Evolutionary conservation across 352 stramenopile genomes (phyloP).

Genomic region (Phytophthora ramorum): DNA sequence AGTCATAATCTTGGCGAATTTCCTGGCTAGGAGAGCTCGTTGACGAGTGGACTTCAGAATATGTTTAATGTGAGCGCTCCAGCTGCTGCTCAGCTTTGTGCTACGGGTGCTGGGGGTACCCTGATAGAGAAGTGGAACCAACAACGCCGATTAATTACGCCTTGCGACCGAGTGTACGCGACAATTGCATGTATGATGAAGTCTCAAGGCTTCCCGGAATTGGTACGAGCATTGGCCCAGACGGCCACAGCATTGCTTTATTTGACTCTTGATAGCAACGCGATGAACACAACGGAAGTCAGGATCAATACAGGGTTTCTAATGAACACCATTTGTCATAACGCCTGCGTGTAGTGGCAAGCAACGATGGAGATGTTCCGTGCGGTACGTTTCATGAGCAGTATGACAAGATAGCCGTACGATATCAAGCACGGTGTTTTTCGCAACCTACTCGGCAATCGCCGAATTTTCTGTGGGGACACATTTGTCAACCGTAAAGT

Average conservation of each 20-base stretch:
- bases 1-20: not conserved
- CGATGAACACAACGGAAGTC: not conserved
- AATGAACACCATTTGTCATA: too few species aligned
- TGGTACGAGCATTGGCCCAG: not conserved
- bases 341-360: too few species aligned
- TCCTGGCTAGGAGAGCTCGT: not conserved
- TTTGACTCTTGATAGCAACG: too few species aligned
- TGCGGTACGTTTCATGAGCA: not conserved
- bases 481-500: not conserved
- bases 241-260: too few species aligned
- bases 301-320: not conserved
- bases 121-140: not conserved
- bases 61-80: not conserved
- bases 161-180: not conserved
- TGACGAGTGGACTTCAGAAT: not conserved
- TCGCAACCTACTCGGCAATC: not conserved
- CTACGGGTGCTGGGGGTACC: not conserved
- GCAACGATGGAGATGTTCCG: not conserved
- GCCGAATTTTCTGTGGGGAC: not conserved
- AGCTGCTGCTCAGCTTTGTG: not conserved
- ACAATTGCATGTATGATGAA: not conserved
- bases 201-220: not conserved
- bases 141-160: not conserved
- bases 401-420: not conserved
- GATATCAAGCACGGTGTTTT: not conserved